Evolutionary conservation across 345 rosid species (phyloP).

Genomic region (Conringia planisiliqua): DNA sequence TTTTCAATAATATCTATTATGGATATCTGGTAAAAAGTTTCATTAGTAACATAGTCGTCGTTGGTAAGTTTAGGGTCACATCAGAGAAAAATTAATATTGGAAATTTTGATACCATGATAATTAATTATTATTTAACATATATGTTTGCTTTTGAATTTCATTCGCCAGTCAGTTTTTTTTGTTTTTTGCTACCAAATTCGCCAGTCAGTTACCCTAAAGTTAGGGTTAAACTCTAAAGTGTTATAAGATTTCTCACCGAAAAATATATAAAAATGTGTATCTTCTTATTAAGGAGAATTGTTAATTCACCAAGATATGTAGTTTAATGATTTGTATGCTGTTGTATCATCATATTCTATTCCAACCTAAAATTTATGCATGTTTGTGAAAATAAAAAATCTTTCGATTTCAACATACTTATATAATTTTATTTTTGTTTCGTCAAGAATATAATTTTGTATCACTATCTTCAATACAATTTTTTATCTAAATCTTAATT

Average conservation of each 20-base stretch:
- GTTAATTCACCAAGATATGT: not conserved
- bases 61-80: constrained; percentile 29
- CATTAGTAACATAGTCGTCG: constrained; percentile 10
- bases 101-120: constrained; percentile 14
- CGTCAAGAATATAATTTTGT: too few relatives aligned
- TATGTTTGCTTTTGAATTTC: not conserved
- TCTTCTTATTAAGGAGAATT: not conserved
- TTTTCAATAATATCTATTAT: not conserved
- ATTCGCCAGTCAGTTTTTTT: not conserved
- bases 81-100: not conserved
- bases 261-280: not conserved
- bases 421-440: too few relatives aligned
- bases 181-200: too few relatives aligned
- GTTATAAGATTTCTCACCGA: not conserved
- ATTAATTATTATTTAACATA: not conserved
- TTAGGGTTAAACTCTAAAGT: not conserved
- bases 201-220: not conserved
- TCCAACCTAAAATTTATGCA: too few relatives aligned
- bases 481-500: too few relatives aligned
- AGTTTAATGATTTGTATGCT: too few relatives aligned
- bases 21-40: constrained; percentile 6
- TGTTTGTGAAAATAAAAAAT: too few relatives aligned
- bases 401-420: too few relatives aligned
- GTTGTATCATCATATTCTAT: too few relatives aligned
- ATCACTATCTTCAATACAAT: too few relatives aligned